These are phyloP conservation scores for Eucalyptus shirleyi DNA, from an alignment of 345 rosid species.

Conservation along the genomic window DNA sequence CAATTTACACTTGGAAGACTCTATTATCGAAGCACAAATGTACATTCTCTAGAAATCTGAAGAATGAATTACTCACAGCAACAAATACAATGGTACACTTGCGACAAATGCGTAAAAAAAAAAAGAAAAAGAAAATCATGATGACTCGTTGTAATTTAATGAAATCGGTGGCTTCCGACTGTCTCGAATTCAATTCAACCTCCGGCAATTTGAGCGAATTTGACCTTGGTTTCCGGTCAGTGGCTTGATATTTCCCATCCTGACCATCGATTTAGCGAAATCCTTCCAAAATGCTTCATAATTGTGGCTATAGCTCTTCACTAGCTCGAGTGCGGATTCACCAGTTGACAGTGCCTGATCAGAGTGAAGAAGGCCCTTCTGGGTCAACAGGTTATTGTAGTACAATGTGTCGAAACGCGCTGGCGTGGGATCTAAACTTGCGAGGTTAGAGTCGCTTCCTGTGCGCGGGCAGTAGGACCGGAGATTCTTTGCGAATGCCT, in stretches of 20 bases:
- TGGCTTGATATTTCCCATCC: conserved; percentile 41
- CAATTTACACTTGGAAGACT: background rate
- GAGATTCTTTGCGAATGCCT: conserved; percentile 11
- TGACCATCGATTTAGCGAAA: conserved; percentile 31
- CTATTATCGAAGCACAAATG: background rate
- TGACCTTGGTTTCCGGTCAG: conserved; percentile 31
- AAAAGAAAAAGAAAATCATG: background rate
- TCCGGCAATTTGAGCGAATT: conserved; percentile 22
- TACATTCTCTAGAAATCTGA: background rate
- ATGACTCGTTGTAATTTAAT: background rate
- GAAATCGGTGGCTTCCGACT: background rate
- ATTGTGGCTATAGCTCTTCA: conserved; percentile 6
- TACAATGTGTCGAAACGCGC: conserved; percentile 20
- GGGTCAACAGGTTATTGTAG: conserved; percentile 7
- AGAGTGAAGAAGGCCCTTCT: conserved; percentile 27
- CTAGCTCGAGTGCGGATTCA: conserved; percentile 18
- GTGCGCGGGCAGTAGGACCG: conserved; percentile 10
- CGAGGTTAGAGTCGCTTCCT: conserved; percentile 16
- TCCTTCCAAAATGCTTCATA: conserved; percentile 9
- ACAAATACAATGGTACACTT: background rate
- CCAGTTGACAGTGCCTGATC: conserved; percentile 36
- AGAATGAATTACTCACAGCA: background rate
- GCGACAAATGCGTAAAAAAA: background rate
- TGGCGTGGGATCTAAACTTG: conserved; percentile 14
- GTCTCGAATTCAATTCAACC: background rate